Evolutionary conservation across 1,284 basidiomycete genomes (phyloP), one percentile per base, ranked within the genome.

Genomic region (Cutaneotrichosporon curvatum): DNA sequence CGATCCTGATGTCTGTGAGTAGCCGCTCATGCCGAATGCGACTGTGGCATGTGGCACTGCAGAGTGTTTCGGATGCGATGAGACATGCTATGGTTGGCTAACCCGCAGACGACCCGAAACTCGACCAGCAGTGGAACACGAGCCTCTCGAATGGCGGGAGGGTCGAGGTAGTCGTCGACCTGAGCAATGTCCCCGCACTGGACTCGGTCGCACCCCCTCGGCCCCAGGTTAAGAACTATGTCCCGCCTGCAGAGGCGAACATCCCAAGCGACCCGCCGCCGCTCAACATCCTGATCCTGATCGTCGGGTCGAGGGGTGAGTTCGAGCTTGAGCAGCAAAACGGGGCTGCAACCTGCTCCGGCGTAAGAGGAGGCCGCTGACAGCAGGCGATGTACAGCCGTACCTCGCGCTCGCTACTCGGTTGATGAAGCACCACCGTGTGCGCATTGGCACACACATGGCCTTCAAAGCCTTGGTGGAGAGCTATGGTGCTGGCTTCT

Each of bases 401-500:
- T 84, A 81, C 59, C 68, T 84, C 16, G 81, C 82, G 1, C 71
- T 85, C 0, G 81, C 79, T 6, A 73, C 79, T 47, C 67, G 72
- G 14, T 69, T 85, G 2, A 61, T 75, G 63, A 56, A 63, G 38
- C 79, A 79, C 0, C 82, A 85, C 64, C 74, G 77, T 6, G 75
- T 84, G 28, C 75, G 82, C 4, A 79, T 85, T 28, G 83, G 81
- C 0, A 81, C 82, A 0, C 83, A 85, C 57, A 75, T 74, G 45
- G 79, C 78, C 9, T 85, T 84, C 62, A 72, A 74, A 11, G 60
- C 72, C 10, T 80, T 83, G 60, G 79, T 84, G 7, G 68, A 70
- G 40, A 12, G 25, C 12, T 7, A 7, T 28, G 25, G 25, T 7
- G 25, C 25, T 28, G 25, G 25, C 8, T 67, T 59, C 51, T 72